These are phyloP conservation scores for Phialophora tarda DNA, from an alignment of 2,329 filamentous ascomycete species.

Conservation along the genomic window DNA sequence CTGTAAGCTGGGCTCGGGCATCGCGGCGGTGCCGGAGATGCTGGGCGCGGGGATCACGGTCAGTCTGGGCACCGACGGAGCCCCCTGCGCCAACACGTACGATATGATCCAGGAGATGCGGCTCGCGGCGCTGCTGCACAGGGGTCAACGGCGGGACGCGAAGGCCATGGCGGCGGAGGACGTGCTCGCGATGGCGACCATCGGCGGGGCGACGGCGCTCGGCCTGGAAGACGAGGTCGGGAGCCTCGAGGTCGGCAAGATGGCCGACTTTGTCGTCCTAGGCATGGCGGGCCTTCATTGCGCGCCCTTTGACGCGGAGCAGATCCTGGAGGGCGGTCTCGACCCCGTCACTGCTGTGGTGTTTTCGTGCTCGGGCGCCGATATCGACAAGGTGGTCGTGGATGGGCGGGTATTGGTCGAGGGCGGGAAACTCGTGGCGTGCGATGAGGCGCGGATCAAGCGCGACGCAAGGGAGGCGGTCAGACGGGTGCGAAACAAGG, in stretches of 20 bases:
- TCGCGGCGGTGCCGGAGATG: conserved; percentile 56
- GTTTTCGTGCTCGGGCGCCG: conserved; percentile 52
- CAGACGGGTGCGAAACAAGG: conserved; percentile 17
- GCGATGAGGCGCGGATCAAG: conserved; percentile 51
- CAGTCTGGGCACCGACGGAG: conserved; percentile 59
- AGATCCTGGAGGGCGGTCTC: conserved; percentile 43
- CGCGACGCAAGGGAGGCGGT: conserved; percentile 45
- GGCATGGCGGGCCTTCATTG: conserved; percentile 44
- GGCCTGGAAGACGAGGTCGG: conserved; percentile 53
- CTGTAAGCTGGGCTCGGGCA: conserved; percentile 59
- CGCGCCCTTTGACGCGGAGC: conserved; percentile 48
- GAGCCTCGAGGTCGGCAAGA: conserved; percentile 54
- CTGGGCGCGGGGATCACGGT: conserved; percentile 54
- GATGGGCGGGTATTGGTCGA: conserved; percentile 51
- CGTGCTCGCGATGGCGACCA: conserved; percentile 57
- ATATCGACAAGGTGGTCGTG: conserved; percentile 54
- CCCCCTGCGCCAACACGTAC: conserved; percentile 60
- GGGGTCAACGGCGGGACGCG: conserved; percentile 52
- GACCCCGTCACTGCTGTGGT: conserved; percentile 51
- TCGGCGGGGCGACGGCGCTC: conserved; percentile 52
- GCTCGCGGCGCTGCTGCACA: conserved; percentile 57
- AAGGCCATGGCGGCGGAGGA: conserved; percentile 52
- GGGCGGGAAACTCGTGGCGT: conserved; percentile 45
- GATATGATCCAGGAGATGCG: conserved; percentile 62
- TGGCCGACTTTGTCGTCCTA: conserved; percentile 48